Base-by-base conservation (phyloP, 371 early-diverging fungal species). In the Capillidium rhysosporum region DNA sequence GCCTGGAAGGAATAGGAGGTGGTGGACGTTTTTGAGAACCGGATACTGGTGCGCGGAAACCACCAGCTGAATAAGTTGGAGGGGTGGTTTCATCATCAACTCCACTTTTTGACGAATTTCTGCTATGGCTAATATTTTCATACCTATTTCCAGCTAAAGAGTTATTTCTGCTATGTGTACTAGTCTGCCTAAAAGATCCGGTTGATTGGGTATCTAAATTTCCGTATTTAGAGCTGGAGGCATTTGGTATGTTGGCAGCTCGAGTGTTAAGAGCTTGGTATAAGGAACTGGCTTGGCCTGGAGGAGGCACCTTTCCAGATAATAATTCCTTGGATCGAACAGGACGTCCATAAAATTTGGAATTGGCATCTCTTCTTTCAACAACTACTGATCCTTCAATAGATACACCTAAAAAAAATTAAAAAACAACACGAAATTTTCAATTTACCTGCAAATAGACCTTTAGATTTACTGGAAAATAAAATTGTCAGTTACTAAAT, bases 321-420 rank as follows among this genome's bases (percentile, higher is more conserved):
- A 96, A 68, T 1, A 96, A 63, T 54, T 89, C 82, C 49, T 79
- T 81, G 0, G 92, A 85, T 31, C 76, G 62, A 8, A 91, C 80
- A 30, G 71, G 75, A 45, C 79, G 73, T 34, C 84, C 77, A 63
- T 95, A 95, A 57, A 89, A 76, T 34, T 80, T 76, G 29, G 84
- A 80, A 63, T 93, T 93, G 24, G 92, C 86, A 57, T 90, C 96
- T 62, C 82, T 86, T 49, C 94, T 77, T 59, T 91, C 88, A 5
- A 91, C 49, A 57, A 95, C 81, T n/a, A 87, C 86, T 0, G 91
- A 82, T 3, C 96, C 94, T 65, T 95, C 96, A 26, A 93, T 65
- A n/a, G 92, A 92, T 0, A 95, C 78, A 16, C 95, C 83, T 68
- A 53, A 26, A 49, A 16, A 4, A 21, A 21, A 23, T 5, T 18